A percentile compares a stretch with the other conserved stretches of the same genome.
phyloP scores from a whole-genome alignment of 1,284 basidiomycete genomes.

The Sanghuangporus baumii region DNA sequence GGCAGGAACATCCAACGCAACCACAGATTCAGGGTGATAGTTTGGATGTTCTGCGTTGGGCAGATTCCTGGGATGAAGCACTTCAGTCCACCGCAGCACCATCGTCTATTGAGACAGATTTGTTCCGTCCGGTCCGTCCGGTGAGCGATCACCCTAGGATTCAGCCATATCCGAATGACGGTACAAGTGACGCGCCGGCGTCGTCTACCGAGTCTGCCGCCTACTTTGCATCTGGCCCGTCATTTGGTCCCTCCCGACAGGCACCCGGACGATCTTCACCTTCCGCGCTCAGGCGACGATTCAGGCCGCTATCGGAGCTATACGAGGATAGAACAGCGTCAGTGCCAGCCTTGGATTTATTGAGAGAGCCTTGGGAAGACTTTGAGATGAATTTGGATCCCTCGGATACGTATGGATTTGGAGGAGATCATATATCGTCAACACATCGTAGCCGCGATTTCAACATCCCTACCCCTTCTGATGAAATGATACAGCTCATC shows the following conservation, averaged over 20 bases:
- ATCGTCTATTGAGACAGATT: neutral
- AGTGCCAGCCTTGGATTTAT: neutral
- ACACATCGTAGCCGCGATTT: neutral
- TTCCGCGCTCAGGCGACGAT: constrained; percentile 3
- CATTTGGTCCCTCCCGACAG: neutral
- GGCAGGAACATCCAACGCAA: neutral
- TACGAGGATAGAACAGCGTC: neutral
- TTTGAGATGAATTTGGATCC: neutral
- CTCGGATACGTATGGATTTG: neutral
- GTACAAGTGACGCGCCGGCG: neutral
- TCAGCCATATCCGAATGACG: neutral
- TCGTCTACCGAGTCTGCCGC: constrained; percentile 13
- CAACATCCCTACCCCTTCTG: neutral
- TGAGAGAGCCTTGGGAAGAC: neutral
- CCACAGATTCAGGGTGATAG: neutral
- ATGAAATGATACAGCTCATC: constrained; percentile 1
- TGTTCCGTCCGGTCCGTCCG: neutral
- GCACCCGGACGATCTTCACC: neutral
- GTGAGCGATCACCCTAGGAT: neutral
- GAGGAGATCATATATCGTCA: neutral
- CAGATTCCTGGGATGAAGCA: neutral
- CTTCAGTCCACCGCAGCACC: neutral
- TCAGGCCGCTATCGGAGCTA: neutral
- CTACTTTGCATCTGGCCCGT: constrained; percentile 13
- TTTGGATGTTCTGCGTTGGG: neutral